Conservation (phyloP, 345 rosid species). For the Erysimum cheiranthoides region DNA sequence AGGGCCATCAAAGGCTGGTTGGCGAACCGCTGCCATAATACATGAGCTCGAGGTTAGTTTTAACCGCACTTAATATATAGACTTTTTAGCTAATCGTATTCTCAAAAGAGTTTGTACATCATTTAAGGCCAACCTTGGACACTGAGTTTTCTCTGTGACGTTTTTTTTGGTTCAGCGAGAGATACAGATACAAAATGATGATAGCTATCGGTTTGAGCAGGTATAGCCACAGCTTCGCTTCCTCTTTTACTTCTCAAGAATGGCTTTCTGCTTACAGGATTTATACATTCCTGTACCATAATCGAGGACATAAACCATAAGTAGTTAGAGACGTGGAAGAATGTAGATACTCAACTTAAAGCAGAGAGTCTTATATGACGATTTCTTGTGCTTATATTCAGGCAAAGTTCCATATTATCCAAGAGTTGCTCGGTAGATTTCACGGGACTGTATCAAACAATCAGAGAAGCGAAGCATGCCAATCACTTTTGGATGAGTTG, state of each 20-base stretch:
- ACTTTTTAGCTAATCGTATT: slow-evolving; percentile 14
- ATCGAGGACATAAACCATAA: background rate
- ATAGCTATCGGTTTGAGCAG: slow-evolving; percentile 89
- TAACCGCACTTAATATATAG: background rate
- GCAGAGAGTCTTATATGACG: background rate
- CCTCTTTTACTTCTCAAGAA: slow-evolving; percentile 1
- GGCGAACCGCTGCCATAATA: slow-evolving; percentile 98
- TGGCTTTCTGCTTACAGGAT: background rate
- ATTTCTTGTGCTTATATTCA: slow-evolving; percentile 39
- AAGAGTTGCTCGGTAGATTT: slow-evolving; percentile 87
- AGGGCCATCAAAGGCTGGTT: slow-evolving; percentile 97
- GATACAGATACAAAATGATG: slow-evolving; percentile 75
- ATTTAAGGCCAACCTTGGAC: background rate
- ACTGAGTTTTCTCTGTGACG: slow-evolving; percentile 22
- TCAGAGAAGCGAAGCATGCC: slow-evolving; percentile 58
- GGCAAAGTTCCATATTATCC: slow-evolving; percentile 95
- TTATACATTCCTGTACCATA: background rate
- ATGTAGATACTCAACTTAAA: background rate
- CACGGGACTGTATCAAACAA: slow-evolving; percentile 61
- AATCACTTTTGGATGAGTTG: slow-evolving; percentile 66
- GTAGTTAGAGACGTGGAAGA: background rate
- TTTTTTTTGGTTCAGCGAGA: slow-evolving; percentile 70
- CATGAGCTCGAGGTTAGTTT: slow-evolving; percentile 86
- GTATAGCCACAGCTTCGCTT: slow-evolving; percentile 43
- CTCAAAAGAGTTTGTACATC: slow-evolving; percentile 1